phyloP scores from a whole-genome alignment of 768 basidiomycete species.

The Hericium rajendrae region DNA sequence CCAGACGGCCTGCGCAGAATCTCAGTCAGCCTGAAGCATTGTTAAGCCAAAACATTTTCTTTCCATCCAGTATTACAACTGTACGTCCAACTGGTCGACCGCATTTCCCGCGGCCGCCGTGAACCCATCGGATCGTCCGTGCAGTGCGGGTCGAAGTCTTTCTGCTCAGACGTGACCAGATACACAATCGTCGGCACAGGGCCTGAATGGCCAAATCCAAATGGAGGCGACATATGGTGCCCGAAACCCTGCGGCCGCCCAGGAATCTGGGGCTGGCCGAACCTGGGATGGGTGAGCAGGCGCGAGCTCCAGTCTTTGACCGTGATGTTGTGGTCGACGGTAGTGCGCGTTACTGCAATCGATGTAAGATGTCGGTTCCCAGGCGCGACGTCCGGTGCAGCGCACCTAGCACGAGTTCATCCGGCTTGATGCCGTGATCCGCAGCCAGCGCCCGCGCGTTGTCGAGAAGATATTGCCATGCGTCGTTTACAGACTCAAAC shows the following conservation, averaged over 20 bases:
- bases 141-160: conserved; percentile 6
- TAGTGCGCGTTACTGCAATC: conserved; percentile 7
- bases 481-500: conserved; percentile 6
- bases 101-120: conserved; percentile 4
- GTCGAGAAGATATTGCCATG: conserved; percentile 7
- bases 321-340: conserved; percentile 4
- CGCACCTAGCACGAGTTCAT: conserved; percentile 8
- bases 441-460: conserved; percentile 4
- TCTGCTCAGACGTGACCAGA: conserved; percentile 9
- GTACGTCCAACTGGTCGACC: conserved; percentile 12
- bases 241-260: neutral
- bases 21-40: neutral
- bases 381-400: neutral
- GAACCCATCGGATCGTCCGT: conserved; percentile 13
- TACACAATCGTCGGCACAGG: conserved; percentile 9
- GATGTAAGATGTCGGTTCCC: no score
- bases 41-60: neutral
- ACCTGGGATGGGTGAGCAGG: neutral
- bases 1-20: conserved; percentile 4
- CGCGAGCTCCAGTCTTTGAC: conserved; percentile 9
- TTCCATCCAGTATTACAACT: conserved; percentile 9
- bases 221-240: neutral
- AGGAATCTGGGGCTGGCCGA: neutral
- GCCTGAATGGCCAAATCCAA: neutral
- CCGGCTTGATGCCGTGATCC: conserved; percentile 6